Evolutionary conservation across 345 rosid genomes (phyloP), one percentile per base, ranked within the genome.

Genomic region (Conringia planisiliqua): DNA sequence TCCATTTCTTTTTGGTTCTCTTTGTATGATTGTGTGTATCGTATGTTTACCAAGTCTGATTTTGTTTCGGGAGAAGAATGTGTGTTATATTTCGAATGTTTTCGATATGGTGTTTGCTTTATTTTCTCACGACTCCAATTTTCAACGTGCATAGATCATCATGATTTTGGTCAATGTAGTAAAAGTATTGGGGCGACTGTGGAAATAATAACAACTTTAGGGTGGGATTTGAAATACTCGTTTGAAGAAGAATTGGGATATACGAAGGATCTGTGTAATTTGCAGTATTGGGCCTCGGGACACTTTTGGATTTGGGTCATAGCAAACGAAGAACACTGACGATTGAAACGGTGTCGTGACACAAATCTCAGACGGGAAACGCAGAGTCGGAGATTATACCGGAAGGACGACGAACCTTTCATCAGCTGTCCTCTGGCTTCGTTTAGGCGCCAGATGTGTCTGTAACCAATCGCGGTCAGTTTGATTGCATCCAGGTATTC

Each of bases 361-460:
- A 32, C 4, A 36, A 5, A 51, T 4, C 18, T 7, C 11, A 22
- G 33, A 48, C 51, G 40, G 42, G n/a, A 35, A 48, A 61, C 43
- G 18, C 70, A 0, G 27, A 38, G 50, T n/a, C 70, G 62, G 76
- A 13, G 63, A 64, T 20, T n/a, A n/a, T n/a, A n/a, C n/a, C n/a
- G n/a, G n/a, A n/a, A n/a, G 32, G 51, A 48, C 29, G 67, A 66
- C 73, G 68, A 74, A 18, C 9, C 7, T 29, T 27, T 67, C 35
- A 32, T 14, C 72, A 27, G 12, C 73, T 26, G 11, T 48, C 54
- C 54, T 48, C 9, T 48, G 5, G 54, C 54, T 0, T 12, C 18
- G 2, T 20, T 18, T 13, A 40, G 16, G 35, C 59, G 22, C 58
- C 36, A 13, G 26, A 50, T 26, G 12, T 10, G 6, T 62, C 14